phyloP scores from a whole-genome alignment of 306 rosid genomes.

The Trichosanthes cucumerina region DNA sequence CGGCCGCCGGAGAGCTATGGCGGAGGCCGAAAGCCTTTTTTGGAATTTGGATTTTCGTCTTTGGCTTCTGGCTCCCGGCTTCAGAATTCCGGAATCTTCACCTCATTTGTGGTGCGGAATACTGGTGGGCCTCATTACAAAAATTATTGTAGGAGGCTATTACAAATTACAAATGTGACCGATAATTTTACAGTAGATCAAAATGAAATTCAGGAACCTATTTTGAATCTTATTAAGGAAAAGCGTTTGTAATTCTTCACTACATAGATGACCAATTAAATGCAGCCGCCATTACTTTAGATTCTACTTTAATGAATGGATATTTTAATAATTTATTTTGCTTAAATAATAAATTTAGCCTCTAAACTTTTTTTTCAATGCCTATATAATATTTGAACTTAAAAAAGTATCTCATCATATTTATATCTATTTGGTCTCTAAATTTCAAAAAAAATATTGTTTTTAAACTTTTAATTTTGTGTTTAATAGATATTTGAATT shows the following conservation, averaged over 20 bases:
- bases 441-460: no score
- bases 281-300: neutral
- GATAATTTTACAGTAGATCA: no score
- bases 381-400: no score
- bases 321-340: no score
- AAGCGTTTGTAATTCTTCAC: neutral
- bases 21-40: neutral
- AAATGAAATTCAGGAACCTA: neutral
- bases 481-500: no score
- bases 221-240: neutral
- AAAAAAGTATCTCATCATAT: no score
- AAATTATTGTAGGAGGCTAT: neutral
- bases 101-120: neutral
- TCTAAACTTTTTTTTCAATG: no score
- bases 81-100: neutral
- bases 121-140: neutral
- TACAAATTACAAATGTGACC: neutral
- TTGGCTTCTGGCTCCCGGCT: neutral
- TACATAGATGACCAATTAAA: neutral
- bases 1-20: conserved; percentile 1
- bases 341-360: no score
- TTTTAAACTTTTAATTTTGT: no score
- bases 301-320: no score
- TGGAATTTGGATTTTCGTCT: neutral
- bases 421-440: no score